Evolutionary conservation across 2,329 filamentous ascomycete species (phyloP), one percentile per base, ranked within the genome.

Genomic region (Calonectria hongkongensis): DNA sequence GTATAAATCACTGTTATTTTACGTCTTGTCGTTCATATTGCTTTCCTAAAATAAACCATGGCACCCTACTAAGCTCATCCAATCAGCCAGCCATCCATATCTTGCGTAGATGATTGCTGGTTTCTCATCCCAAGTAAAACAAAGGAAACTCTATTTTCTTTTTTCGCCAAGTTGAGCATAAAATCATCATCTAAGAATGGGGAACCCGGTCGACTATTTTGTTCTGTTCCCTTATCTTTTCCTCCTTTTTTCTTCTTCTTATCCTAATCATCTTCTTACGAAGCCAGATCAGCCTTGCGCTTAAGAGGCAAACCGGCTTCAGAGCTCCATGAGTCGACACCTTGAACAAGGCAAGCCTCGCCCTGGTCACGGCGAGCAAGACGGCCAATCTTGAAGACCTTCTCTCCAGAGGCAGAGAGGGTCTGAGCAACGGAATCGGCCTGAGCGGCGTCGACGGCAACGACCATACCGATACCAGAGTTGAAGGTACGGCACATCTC

Each of bases 401-500:
- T 92, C 88, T 98, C 96, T 1, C 76, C 76, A 18, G 90, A 88
- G 30, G 86, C 87, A 79, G 92, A 88, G 27, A 98, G 86, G 54
- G 90, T 86, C 66, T 87, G 84, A 25, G 87, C 87, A 2, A 94
- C 92, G 45, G 88, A 87, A 7, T 90, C 88, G 2, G 88, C 94
- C 77, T 94, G 89, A 41, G 86, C 88, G 69, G 89, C 87, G 33
- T 90, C 90, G 3, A 98, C 95, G 6, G 95, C 95, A 36, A 96
- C 88, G 7, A 98, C 94, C 96, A 99, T 98, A 58, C 97, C 97
- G 54, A 99, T 87, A 64, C 97, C 97, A 9, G 94, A 95, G 87
- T 99, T 99, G 90, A 98, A 98, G 2, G 95, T 97, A 71, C 95
- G 90, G 65, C 93, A 95, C 90, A 98, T 97, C 86, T 99, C 97